Percentiles rank a stretch among this genome's conserved stretches.
Conservation (phyloP, 2,329 filamentous ascomycete species). For the Beauveria sp. region DNA sequence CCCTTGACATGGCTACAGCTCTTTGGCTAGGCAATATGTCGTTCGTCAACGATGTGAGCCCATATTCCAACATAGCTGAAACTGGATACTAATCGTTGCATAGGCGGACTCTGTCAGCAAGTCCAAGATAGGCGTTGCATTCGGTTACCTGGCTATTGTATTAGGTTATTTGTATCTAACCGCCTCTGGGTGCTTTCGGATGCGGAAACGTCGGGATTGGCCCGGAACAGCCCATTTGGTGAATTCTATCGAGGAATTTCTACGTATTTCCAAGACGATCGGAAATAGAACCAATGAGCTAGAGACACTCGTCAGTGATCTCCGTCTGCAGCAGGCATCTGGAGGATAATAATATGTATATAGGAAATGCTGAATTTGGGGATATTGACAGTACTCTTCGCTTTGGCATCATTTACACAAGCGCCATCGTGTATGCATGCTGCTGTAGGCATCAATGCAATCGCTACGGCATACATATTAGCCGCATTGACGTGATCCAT, state of each 20-base stretch:
- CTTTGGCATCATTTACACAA: neutral
- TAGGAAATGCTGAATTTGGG: neutral
- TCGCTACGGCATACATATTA: neutral
- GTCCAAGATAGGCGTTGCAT: conserved; percentile 70
- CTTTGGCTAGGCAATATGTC: conserved; percentile 63
- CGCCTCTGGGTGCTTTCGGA: conserved; percentile 33
- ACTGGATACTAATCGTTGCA: conserved; percentile 13
- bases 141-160: conserved; percentile 79
- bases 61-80: neutral
- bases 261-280: conserved; percentile 41
- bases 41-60: conserved; percentile 59
- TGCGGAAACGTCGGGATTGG: conserved; percentile 34
- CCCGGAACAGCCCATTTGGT: conserved; percentile 39
- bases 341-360: neutral
- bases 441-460: neutral
- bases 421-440: neutral
- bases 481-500: neutral
- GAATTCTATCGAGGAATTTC: conserved; percentile 48
- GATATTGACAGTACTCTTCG: neutral
- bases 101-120: conserved; percentile 67
- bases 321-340: conserved; percentile 16
- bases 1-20: conserved; percentile 52
- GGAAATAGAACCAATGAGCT: conserved; percentile 35
- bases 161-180: conserved; percentile 71
- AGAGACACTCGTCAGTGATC: conserved; percentile 30